Base-by-base conservation (phyloP, 1,284 basidiomycete species). In the Fomitiporia mediterranea region DNA sequence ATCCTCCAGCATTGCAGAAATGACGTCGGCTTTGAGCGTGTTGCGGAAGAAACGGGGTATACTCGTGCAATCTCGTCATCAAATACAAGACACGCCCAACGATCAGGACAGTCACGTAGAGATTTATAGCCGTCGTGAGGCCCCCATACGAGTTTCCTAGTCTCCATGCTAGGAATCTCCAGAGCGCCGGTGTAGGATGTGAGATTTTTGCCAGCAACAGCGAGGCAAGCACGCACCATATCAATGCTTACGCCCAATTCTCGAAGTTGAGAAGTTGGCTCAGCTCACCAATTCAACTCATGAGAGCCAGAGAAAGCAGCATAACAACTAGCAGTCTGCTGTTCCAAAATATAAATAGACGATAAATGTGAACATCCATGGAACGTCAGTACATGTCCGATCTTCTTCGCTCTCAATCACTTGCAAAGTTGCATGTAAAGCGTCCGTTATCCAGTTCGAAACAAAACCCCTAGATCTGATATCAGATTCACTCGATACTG, bases 91-190 rank as follows among this genome's bases (percentile, higher is more conserved):
- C n/a, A 21, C 52, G 56, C 17, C 23, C 34, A 38, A 58, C 32
- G 28, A 58, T 47, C 13, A 44, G 34, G 9, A 28, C 21, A 3
- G 54, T 58, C 8, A 55, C 40, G 15, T 54, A 42, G 7, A 58
- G 11, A 42, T 52, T 58, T 34, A 53, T 23, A 17, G 42, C 21
- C 13, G 49, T 38, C 17, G 56, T 42, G 11, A 48, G 25, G 17
- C 44, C 44, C 56, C 56, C 55, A 35, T 47, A 58, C 15, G 53
- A 30, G 11, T 35, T 38, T 17, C 42, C 56, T 19, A 58, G 49
- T 9, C 27, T 49, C 19, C 43, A 23, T n/a, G 30, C 55, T 0
- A 43, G 28, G 19, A 19, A 27, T n/a, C 34, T 25, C 40, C 49
- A 51, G 25, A 53, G 47, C 11, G 37, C 37, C 4, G 34, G 17